Evolutionary conservation across 2,329 filamentous ascomycete species (phyloP).

Genomic region (Colletotrichum navitas): DNA sequence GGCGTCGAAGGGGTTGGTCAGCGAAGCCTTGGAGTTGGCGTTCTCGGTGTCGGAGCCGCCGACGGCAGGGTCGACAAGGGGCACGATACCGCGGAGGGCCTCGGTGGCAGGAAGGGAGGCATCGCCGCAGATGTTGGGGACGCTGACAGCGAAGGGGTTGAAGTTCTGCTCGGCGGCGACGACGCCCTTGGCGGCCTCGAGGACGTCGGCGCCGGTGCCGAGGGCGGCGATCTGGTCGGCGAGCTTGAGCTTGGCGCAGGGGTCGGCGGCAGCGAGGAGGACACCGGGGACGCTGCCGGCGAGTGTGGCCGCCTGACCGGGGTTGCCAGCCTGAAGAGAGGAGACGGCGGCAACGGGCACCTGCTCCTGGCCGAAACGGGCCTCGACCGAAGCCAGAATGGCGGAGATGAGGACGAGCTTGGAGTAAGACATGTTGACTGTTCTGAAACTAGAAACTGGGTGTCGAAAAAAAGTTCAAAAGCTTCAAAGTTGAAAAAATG

Average conservation of each 20-base stretch:
- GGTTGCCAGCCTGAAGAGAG: slow-evolving; percentile 66
- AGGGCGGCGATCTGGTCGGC: slow-evolving; percentile 75
- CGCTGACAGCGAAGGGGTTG: slow-evolving; percentile 72
- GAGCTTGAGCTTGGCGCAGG: slow-evolving; percentile 74
- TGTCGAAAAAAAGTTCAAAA: background rate
- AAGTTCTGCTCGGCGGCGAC: slow-evolving; percentile 80
- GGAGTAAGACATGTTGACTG: slow-evolving; percentile 56
- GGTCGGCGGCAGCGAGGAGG: slow-evolving; percentile 73
- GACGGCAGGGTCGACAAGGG: slow-evolving; percentile 75
- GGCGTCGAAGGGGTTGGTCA: slow-evolving; percentile 67
- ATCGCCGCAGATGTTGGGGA: slow-evolving; percentile 74
- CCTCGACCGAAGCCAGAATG: slow-evolving; percentile 60
- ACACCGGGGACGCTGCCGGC: slow-evolving; percentile 71
- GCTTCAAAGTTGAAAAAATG: slow-evolving; percentile 26
- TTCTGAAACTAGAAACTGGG: slow-evolving; percentile 14
- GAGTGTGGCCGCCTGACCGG: slow-evolving; percentile 73
- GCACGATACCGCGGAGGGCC: slow-evolving; percentile 74
- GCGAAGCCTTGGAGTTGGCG: slow-evolving; percentile 67
- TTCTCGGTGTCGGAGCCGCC: slow-evolving; percentile 69
- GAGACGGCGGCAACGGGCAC: slow-evolving; percentile 66
- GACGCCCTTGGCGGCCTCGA: slow-evolving; percentile 72
- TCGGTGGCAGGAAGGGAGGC: slow-evolving; percentile 70
- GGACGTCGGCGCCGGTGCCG: slow-evolving; percentile 69
- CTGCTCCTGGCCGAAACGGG: slow-evolving; percentile 75
- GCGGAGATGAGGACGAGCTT: slow-evolving; percentile 56